Percentiles rank a stretch among this genome's conserved stretches.
Evolutionary conservation across 129 eudicot genomes (phyloP).

Genomic region (Gnaphalium uliginosum): DNA sequence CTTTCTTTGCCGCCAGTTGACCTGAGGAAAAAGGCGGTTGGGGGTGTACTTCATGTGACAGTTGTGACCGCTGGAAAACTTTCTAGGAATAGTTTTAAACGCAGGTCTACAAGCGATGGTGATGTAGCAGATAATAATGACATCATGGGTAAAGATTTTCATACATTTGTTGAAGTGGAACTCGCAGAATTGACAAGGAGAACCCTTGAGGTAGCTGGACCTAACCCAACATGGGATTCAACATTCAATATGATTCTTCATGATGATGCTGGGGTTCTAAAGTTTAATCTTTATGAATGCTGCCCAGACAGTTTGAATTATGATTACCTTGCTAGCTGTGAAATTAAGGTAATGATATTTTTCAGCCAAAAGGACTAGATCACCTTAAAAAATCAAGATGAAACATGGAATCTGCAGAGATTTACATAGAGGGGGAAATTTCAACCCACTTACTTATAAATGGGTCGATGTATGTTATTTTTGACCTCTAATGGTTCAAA

Average conservation of each 20-base stretch:
- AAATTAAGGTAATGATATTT: slow-evolving; percentile 72
- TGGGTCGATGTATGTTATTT: not conserved
- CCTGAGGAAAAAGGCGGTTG: slow-evolving; percentile 73
- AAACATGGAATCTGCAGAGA: not conserved
- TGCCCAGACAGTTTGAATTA: slow-evolving; percentile 64
- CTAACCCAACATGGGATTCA: slow-evolving; percentile 82
- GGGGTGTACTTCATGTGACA: slow-evolving; percentile 74
- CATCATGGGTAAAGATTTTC: slow-evolving; percentile 49
- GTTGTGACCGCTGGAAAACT: slow-evolving; percentile 74
- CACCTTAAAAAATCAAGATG: slow-evolving; percentile 2
- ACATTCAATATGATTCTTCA: slow-evolving; percentile 83
- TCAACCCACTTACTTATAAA: not conserved
- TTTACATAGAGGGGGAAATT: not conserved
- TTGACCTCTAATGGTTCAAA: not conserved
- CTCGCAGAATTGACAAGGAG: slow-evolving; percentile 80
- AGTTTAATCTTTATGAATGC: slow-evolving; percentile 75
- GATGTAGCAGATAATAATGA: slow-evolving; percentile 35
- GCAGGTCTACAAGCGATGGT: slow-evolving; percentile 42
- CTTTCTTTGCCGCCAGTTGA: slow-evolving; percentile 70
- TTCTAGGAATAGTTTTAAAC: slow-evolving; percentile 47
- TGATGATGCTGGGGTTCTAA: slow-evolving; percentile 73
- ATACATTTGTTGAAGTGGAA: slow-evolving; percentile 92
- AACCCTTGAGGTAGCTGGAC: slow-evolving; percentile 58
- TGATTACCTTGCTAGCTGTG: slow-evolving; percentile 77
- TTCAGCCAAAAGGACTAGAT: not conserved